These are phyloP conservation scores for Euphorbia celastroides DNA, from an alignment of 441 rosid species.

Conservation along the genomic window DNA sequence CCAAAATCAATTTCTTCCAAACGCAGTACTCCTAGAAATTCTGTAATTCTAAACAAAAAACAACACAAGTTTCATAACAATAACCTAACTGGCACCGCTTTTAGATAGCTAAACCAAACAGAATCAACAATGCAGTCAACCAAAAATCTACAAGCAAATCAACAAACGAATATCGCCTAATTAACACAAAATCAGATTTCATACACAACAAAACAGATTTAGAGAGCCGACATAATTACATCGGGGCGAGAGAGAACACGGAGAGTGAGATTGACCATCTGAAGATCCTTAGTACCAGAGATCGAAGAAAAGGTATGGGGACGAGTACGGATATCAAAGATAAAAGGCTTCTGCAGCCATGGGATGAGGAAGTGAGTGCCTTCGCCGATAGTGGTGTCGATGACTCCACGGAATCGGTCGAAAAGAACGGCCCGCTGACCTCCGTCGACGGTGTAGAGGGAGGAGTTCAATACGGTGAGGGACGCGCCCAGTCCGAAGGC, in stretches of 20 bases:
- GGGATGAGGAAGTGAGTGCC: conserved; percentile 92
- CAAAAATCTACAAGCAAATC: neutral
- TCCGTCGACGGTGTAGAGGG: conserved; percentile 91
- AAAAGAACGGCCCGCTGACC: conserved; percentile 89
- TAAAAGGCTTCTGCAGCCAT: conserved; percentile 77
- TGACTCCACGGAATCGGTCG: conserved; percentile 80
- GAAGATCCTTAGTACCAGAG: conserved; percentile 96
- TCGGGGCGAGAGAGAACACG: conserved; percentile 93
- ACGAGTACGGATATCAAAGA: conserved; percentile 80
- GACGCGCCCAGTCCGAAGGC: conserved; percentile 84
- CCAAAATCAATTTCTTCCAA: no score
- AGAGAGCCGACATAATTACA: conserved; percentile 29
- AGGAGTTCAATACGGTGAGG: conserved; percentile 47
- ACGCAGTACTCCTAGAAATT: neutral
- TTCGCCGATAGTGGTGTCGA: conserved; percentile 74
- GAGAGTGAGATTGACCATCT: conserved; percentile 96
- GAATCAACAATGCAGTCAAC: neutral
- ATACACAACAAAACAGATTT: neutral
- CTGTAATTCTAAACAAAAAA: neutral
- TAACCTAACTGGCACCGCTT: neutral
- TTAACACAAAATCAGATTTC: neutral
- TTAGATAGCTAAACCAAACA: neutral
- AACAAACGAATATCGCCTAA: neutral
- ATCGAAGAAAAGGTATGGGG: conserved; percentile 93
- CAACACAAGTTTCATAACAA: neutral